phyloP scores from a whole-genome alignment of 2,329 filamentous ascomycete species.

The Colletotrichum navitas region DNA sequence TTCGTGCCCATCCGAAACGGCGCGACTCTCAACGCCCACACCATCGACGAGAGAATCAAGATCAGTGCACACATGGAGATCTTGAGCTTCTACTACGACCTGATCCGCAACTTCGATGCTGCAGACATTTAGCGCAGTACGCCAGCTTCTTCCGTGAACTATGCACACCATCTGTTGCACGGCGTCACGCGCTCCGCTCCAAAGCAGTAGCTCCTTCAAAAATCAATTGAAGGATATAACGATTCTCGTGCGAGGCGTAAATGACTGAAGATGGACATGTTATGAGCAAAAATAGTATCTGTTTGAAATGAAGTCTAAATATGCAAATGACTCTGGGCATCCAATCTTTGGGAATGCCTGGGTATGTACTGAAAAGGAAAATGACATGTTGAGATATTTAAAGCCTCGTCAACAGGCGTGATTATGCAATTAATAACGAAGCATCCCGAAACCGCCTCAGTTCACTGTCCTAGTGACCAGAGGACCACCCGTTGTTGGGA shows the following conservation, averaged over 20 bases:
- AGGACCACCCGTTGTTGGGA: constrained; percentile 45
- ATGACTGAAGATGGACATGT: too few species aligned
- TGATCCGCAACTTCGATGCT: constrained; percentile 38
- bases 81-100: constrained; percentile 36
- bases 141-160: too few species aligned
- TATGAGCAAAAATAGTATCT: neutral
- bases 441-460: neutral
- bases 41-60: constrained; percentile 38
- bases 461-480: constrained; percentile 36
- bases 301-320: constrained; percentile 14
- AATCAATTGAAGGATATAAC: neutral
- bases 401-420: constrained; percentile 2
- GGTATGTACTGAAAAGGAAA: constrained; percentile 4
- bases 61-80: constrained; percentile 36
- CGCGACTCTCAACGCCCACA: constrained; percentile 29
- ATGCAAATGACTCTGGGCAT: constrained; percentile 1
- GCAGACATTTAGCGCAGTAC: constrained; percentile 2
- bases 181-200: too few species aligned
- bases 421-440: constrained; percentile 8
- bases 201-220: neutral
- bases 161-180: neutral
- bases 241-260: neutral
- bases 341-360: neutral
- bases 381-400: constrained; percentile 2
- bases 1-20: constrained; percentile 31